Percentiles rank a stretch among this genome's conserved stretches.
Evolutionary conservation across 169 alveolate species (phyloP).

Genomic region (Plasmodium chabaudi): DNA sequence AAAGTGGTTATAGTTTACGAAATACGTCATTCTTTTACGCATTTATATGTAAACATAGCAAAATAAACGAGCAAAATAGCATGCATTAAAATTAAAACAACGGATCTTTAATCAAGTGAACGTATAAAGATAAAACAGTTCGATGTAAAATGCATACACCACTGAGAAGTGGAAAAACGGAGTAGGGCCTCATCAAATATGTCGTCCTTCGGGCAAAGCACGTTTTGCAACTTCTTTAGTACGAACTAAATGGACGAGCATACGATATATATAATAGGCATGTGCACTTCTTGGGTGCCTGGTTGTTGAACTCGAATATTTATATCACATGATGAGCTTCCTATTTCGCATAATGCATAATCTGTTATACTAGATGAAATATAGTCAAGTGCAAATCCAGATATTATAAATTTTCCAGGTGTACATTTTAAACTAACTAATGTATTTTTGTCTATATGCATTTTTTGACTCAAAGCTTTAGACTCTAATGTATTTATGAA

Average conservation of each 20-base stretch:
- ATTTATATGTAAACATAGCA: no score
- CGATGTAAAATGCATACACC: no score
- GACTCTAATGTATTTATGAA: slow-evolving; percentile 50
- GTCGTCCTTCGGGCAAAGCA: no score
- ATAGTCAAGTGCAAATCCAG: slow-evolving; percentile 75
- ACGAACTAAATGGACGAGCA: slow-evolving; percentile 40
- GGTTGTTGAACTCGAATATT: slow-evolving; percentile 33
- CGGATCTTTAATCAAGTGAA: no score
- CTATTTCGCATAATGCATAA: slow-evolving; percentile 60
- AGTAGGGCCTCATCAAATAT: no score
- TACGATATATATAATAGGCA: slow-evolving; percentile 59
- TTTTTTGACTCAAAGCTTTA: slow-evolving; percentile 37
- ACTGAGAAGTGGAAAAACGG: no score
- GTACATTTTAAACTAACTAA: slow-evolving; percentile 46
- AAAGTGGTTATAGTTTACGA: no score
- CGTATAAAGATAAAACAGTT: no score
- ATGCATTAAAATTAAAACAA: no score
- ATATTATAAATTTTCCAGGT: slow-evolving; percentile 56
- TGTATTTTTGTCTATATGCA: slow-evolving; percentile 30
- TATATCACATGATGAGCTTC: slow-evolving; percentile 63
- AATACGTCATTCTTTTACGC: no score
- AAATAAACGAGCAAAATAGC: no score
- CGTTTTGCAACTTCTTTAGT: no score
- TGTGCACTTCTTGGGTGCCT: slow-evolving; percentile 35
- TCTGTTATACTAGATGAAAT: slow-evolving; percentile 29